Evolutionary conservation across 805 yeast species (phyloP), one percentile per base, ranked within the genome.

Genomic region (Grigorovia humatica): DNA sequence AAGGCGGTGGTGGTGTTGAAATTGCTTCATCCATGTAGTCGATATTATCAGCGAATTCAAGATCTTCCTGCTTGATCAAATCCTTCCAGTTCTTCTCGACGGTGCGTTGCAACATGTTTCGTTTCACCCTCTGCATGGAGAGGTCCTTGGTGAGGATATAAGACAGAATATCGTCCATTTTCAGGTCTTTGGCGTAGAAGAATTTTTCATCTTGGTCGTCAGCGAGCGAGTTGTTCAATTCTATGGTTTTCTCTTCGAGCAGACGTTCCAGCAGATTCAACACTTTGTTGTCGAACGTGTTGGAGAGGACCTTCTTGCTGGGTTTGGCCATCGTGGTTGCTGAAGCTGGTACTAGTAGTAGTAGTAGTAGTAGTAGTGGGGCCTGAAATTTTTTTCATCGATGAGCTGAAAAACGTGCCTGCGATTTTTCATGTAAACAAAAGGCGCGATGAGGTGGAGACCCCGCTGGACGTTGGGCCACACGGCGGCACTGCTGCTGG

Each of bases 41-140:
- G 6, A 60, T 61, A 15, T 60, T 68, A 20, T 62, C 62, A 13
- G 64, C 65, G 43, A 81, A 71, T 57, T 85, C 87, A 49, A 75
- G 77, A 30, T 70, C 72, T 62, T 85, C 93, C 51, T 82, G 88
- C 15, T 74, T 78, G 35, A 80, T 69, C 3, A 83, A 73, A 32
- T 74, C 71, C 44, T 71, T 69, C 62, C 84, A 71, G 0, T 81
- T 82, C 42, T 77, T 74, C 32, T 80, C 85, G 2, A 88, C 76
- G 3, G 86, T 74, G 56, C 81, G 80, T 55, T 81, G 83, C 50
- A 90, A 66, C 9, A 77, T 68, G 9, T 74, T 76, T 52, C 79
- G 80, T 65, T 89, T 90, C 59, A 82, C 80, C 53, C 97, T 71
- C 52, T 78, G 76, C 58, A 89, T 71, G 35, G 83, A 77, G 42